Conservation (phyloP, 441 rosid species). For the Populus hybrid region DNA sequence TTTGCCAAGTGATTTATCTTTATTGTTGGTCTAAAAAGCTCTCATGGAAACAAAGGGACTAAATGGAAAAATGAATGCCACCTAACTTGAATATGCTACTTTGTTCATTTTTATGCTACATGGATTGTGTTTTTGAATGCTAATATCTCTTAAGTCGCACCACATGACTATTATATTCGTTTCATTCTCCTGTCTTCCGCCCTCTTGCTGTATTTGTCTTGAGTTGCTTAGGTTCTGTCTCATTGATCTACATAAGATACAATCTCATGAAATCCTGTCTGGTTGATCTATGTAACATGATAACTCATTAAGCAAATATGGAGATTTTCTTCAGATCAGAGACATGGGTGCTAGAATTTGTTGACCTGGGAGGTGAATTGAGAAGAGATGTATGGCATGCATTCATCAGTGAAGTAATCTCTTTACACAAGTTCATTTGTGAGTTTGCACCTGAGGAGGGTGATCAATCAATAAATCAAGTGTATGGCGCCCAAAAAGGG, state of each 20-base stretch:
- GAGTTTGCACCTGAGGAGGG: slow-evolving; percentile 72
- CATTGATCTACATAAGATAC: background rate
- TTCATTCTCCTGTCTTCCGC: background rate
- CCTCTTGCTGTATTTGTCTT: slow-evolving; percentile 6
- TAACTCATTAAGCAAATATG: slow-evolving; percentile 3
- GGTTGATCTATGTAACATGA: background rate
- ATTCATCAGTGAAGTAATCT: slow-evolving; percentile 71
- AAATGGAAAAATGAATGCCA: background rate
- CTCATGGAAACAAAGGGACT: background rate
- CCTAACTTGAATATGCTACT: background rate
- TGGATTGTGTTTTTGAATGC: background rate
- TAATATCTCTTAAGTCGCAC: background rate
- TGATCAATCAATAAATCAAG: slow-evolving; percentile 55
- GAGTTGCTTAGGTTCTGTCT: background rate
- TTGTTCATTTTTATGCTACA: background rate
- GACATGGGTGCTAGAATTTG: slow-evolving; percentile 90
- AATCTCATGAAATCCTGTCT: slow-evolving; percentile 1
- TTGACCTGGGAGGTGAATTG: slow-evolving; percentile 92
- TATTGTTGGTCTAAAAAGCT: background rate
- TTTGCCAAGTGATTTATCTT: background rate
- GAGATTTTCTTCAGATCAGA: slow-evolving; percentile 47
- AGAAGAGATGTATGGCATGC: slow-evolving; percentile 98
- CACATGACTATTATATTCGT: background rate
- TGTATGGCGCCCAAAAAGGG: slow-evolving; percentile 82
- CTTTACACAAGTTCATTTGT: slow-evolving; percentile 68